Evolutionary conservation across 1,284 basidiomycete species (phyloP), one percentile per base, ranked within the genome.

Genomic region (Malassezia globosa): DNA sequence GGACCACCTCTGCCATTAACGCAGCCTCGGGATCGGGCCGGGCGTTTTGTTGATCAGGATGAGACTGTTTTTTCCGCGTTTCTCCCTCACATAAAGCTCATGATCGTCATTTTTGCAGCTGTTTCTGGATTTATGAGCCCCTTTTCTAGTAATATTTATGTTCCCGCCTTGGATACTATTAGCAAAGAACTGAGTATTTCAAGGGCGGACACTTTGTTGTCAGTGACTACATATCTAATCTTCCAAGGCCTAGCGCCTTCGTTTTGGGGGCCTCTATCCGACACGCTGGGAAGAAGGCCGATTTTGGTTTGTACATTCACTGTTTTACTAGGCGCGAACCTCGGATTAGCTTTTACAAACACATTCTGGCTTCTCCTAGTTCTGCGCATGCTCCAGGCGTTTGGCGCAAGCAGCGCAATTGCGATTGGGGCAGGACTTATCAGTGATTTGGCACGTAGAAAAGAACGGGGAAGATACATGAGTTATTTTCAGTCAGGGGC

Each of bases 161-260:
- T 85, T 50, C 83, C 84, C 8, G 82, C 82, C 4, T 81, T 87
- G 38, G 83, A 83, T 0, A 75, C 77, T 1, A 75, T 87, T 22
- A 76, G 81, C 0, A 54, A 57, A 5, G 81, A 75, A 1, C 83
- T 87, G 55, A 58, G 80, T 56, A 79, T 80, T 53, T 78, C 80
- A 0, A 75, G 76, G 3, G 82, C 84, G 57, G 72, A 80, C n/a
- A 83, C 85, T 37, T 85, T 85, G 60, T 63, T 85, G 29, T 83
- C 83, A 1, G 84, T 86, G 22, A 76, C 10, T 82, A 77, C 83
- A 48, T 84, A 85, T 66, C 80, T 85, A 79, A 73, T 85, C 26
- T 73, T 85, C 21, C 84, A 87, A 72, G 83, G 51, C 14, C 10
- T 54, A 2, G 35, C 51, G 13, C 51, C 51, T 14, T 41, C 31